Base-by-base conservation (phyloP, 257 asterid species). In the Penstemon newberryi region DNA sequence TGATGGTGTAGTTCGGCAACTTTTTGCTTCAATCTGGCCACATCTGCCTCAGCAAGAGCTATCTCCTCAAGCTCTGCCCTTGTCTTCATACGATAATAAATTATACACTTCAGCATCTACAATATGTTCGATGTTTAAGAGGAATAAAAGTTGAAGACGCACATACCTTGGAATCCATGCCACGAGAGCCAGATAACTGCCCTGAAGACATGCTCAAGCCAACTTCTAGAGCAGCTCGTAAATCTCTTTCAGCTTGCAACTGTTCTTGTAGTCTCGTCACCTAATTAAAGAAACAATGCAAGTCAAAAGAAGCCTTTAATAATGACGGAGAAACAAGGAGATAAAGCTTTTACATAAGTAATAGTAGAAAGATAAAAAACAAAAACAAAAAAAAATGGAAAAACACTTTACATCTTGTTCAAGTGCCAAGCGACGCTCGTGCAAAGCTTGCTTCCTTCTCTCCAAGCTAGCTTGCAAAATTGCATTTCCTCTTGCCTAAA, bases 41-140 rank as follows among this genome's bases (percentile, higher is more conserved):
- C 97, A 80, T 93, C 98, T 54, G 97, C 97, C 85, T 90, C 97
- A 50, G 98, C 98, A 39, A 92, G 96, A 76, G 98, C 97, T 75
- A 92, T 92, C 80, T 92, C 98, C 84, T 92, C 97, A 47, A 92
- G 97, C 80, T 93, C 98, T 15, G 95, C 95, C 84, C 94, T 93
- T 7, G 95, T 93, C 98, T 93, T 66, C 75, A 79, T 38, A 11
- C 33, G 33, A 25, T 25, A 58, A 60, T 62, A 71, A 73, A 77
- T 67, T 44, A 67, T 25, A 56, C 13, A 47, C 47, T 57, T 75
- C 70, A 77, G 75, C 67, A 54, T 44, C 72, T 60, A 56, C 7
- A 58, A 19, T 44, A 63, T 60, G 64, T 50, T 33, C 25, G 71
- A 67, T 18, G 65, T 60, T 64, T 75, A 54, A 56, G 56, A 56